Base-by-base conservation (phyloP, 192 early-diverging fungal genomes). In the Umbelopsis isabellina region DNA sequence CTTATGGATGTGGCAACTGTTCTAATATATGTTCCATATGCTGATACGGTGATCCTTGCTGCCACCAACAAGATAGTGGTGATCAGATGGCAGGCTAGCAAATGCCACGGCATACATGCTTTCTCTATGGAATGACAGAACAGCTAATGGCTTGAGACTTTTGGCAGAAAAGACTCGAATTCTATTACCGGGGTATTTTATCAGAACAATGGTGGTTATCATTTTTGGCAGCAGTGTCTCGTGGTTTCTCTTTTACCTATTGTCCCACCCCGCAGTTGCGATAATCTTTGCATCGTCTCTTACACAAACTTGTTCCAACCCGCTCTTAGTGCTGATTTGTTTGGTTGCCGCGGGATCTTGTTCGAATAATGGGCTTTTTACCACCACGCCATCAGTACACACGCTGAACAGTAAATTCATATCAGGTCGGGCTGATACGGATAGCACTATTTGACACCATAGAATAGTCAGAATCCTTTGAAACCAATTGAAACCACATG, bases 11-110 rank as follows among this genome's bases (percentile, higher is more conserved):
- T 41, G 37, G 37, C 37, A 10, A 30, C 25, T 3, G 49, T 16
- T 11, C 69, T 68, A 78, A 65, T 74, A 79, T 30, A 79, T 68
- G 16, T 45, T 20, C 79, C 79, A 80, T 50, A 80, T 65, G 51
- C 74, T 76, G 75, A 80, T 76, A 30, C 75, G 67, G n/a, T 64
- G 48, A 44, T 80, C 79, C 53, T 79, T 71, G 7, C 69, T 53
- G 23, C 67, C 68, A n/a, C 72, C 58, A 23, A 41, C 67, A 25
- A 80, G 35, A 23, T 73, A 55, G 47, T 71, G 75, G 65, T 76
- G 58, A 10, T 37, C 30, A 15, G 55, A 37, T 25, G 27, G 50
- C 4, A 46, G n/a, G 41, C 25, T 21, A 35, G 51, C 65, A 51
- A 76, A 73, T 21, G 41, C 70, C 2, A 76, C 37, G 25, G 58